Evolutionary conservation across 306 rosid genomes (phyloP), one percentile per base, ranked within the genome.

Genomic region (Lathyrus oleraceus): DNA sequence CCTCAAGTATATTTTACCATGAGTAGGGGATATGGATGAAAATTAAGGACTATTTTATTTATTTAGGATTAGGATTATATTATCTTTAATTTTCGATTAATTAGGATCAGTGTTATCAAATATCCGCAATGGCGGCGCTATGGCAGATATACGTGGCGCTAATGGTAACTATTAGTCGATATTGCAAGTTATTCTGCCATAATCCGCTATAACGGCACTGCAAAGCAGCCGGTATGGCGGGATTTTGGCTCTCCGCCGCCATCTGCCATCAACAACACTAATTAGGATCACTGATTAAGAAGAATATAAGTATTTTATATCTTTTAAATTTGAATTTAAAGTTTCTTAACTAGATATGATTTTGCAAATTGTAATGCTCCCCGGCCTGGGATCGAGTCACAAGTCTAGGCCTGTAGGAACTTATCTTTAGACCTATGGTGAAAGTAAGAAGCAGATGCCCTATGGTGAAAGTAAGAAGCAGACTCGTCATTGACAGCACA

Each of bases 391-490:
- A n/a, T 28, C 8, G 20, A 6, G 20, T 54, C 64, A 58, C 39
- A 14, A 5, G 63, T 58, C 36, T 11, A 14, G 42, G n/a, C 20
- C 5, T 12, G 63, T 5, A 1, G 28, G 39, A 28, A 58, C 8
- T 58, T 58, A 28, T n/a, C 20, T 58, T 58, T 58, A 3, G 42
- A n/a, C 42, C 39, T 28, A 58, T 58, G 64, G 40, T 57, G 40
- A 57, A 27, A 57, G 63, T 57, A 57, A 57, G 40, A 57, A 57
- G 40, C 39, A 28, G 63, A 27, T 6, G n/a, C 2, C 42, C 64
- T 28, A 57, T 57, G 63, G 19, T 27, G 21, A 58, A 28, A 58
- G 64, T 58, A 58, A 58, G 40, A 57, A 57, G 40, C 39, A 57
- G 63, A 27, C 19, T 14, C 4, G 39, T 14, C 39, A 38, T 57